Percentiles rank a stretch among this genome's conserved stretches.
Conservation (phyloP, 2,329 filamentous ascomycete genomes). For the Cadophora gregata region DNA sequence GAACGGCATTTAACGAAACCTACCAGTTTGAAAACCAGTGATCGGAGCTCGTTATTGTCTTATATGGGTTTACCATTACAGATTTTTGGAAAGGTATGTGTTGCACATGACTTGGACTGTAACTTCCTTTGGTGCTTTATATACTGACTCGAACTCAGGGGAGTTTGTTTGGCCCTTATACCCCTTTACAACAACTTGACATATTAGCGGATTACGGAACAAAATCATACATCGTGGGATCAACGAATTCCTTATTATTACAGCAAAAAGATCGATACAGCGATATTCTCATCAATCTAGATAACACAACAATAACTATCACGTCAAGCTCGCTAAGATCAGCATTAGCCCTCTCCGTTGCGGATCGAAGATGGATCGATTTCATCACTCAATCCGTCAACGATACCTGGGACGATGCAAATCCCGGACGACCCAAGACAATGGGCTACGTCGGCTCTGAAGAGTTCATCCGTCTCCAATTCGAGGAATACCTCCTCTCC, state of each 20-base stretch:
- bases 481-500: constrained; percentile 93
- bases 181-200: constrained; percentile 93
- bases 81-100: constrained; percentile 82
- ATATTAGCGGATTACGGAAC: constrained; percentile 91
- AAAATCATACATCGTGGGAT: constrained; percentile 96
- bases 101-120: not conserved
- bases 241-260: constrained; percentile 90
- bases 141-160: constrained; percentile 58
- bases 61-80: constrained; percentile 97
- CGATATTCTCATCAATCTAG: constrained; percentile 94
- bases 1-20: constrained; percentile 77
- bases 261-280: constrained; percentile 96
- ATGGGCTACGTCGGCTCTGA: constrained; percentile 95
- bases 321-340: constrained; percentile 78
- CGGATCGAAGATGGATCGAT: constrained; percentile 96
- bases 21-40: constrained; percentile 88
- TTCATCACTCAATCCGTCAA: constrained; percentile 91
- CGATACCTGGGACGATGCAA: constrained; percentile 94
- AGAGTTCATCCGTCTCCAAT: constrained; percentile 95
- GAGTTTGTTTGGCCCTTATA: constrained; percentile 95
- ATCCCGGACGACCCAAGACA: constrained; percentile 88
- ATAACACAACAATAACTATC: constrained; percentile 85
- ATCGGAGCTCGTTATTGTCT: constrained; percentile 84
- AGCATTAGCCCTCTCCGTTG: constrained; percentile 79
- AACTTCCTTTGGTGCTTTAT: not conserved